Evolutionary conservation across 345 rosid genomes (phyloP).

Genomic region (Sisymbrium altissimum): DNA sequence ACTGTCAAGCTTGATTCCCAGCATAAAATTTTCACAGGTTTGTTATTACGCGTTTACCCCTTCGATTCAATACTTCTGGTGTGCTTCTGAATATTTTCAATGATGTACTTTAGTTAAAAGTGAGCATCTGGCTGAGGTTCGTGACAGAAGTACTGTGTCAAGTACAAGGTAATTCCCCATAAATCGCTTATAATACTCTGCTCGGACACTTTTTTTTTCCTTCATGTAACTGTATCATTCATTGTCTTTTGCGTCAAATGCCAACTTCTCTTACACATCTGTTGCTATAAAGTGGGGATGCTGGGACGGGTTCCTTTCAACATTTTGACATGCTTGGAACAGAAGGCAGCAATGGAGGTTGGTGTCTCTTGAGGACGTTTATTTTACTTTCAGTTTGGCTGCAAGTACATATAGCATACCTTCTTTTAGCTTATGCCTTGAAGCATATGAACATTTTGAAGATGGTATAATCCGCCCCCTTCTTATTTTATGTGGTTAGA

Average conservation of each 20-base stretch:
- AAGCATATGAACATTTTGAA: neutral
- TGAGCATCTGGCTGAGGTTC: slow-evolving; percentile 92
- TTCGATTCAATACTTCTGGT: slow-evolving; percentile 6
- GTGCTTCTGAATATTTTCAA: slow-evolving; percentile 14
- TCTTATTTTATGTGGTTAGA: neutral
- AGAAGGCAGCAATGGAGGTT: slow-evolving; percentile 73
- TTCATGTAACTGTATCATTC: neutral
- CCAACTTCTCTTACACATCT: slow-evolving; percentile 30
- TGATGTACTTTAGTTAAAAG: slow-evolving; percentile 58
- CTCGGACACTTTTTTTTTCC: neutral
- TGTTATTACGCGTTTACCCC: slow-evolving; percentile 12
- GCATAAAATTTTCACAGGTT: slow-evolving; percentile 83
- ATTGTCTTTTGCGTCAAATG: slow-evolving; percentile 5
- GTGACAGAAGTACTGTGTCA: slow-evolving; percentile 52
- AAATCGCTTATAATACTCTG: neutral
- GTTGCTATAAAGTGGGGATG: slow-evolving; percentile 52
- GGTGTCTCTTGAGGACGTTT: slow-evolving; percentile 13
- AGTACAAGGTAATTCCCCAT: slow-evolving; percentile 41
- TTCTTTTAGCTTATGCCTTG: neutral
- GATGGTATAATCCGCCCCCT: neutral
- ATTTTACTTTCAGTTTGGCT: neutral
- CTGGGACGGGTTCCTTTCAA: slow-evolving; percentile 50
- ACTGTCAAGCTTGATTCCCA: slow-evolving; percentile 93
- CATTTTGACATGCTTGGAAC: slow-evolving; percentile 68
- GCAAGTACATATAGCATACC: neutral